Evolutionary conservation across 2,329 filamentous ascomycete genomes (phyloP).

Genomic region (Fusarium pseudograminearum): DNA sequence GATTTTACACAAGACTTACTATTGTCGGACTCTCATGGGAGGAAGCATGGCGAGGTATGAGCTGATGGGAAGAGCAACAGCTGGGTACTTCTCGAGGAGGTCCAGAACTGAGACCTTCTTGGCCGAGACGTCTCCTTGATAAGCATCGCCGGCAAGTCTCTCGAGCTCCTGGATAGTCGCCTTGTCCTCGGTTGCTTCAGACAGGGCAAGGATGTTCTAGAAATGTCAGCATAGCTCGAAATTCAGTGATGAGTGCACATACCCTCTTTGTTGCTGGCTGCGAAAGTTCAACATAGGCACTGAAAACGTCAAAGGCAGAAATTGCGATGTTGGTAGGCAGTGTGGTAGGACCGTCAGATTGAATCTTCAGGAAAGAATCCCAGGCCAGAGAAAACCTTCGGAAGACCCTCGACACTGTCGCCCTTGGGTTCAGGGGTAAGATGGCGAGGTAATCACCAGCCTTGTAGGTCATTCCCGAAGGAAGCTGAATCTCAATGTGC

Average conservation of each 20-base stretch:
- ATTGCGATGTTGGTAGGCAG: conserved; percentile 69
- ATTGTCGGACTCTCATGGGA: conserved; percentile 82
- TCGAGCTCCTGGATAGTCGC: conserved; percentile 58
- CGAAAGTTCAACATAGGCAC: conserved; percentile 78
- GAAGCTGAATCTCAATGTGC: conserved; percentile 75
- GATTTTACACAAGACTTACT: too few relatives aligned
- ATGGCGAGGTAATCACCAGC: conserved; percentile 83
- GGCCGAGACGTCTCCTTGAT: conserved; percentile 61
- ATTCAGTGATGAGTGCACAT: conserved; percentile 35
- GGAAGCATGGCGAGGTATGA: conserved; percentile 79
- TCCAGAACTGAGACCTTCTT: conserved; percentile 75
- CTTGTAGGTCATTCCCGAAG: conserved; percentile 73
- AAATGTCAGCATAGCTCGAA: conserved; percentile 21
- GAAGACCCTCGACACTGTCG: conserved; percentile 72
- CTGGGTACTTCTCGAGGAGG: conserved; percentile 73
- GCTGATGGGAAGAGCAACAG: conserved; percentile 71
- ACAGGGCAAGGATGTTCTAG: conserved; percentile 57
- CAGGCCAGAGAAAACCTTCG: conserved; percentile 74
- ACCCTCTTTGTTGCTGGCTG: conserved; percentile 78
- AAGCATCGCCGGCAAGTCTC: conserved; percentile 60
- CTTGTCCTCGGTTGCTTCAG: conserved; percentile 63
- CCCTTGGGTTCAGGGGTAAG: conserved; percentile 75
- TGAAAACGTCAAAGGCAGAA: conserved; percentile 72
- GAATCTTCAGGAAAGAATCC: conserved; percentile 75
- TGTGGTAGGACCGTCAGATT: conserved; percentile 62